Evolutionary conservation across 2,329 filamentous ascomycete genomes (phyloP).

Genomic region (Trichoderma asperellum): DNA sequence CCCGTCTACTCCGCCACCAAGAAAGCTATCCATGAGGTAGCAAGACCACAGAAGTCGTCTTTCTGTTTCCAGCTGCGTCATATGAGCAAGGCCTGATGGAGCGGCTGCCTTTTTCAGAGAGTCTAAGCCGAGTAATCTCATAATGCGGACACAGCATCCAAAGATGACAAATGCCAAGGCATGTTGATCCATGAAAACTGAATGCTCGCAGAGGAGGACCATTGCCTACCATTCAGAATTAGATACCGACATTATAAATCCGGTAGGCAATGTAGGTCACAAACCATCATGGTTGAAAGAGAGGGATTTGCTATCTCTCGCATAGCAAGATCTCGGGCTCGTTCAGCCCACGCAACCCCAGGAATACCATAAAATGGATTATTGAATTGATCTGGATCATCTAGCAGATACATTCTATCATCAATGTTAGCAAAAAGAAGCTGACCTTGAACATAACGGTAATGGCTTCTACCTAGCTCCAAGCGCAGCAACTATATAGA

Average conservation of each 20-base stretch:
- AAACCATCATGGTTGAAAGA: slow-evolving; percentile 18
- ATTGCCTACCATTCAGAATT: slow-evolving; percentile 8
- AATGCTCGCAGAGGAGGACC: slow-evolving; percentile 22
- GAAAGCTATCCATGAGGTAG: slow-evolving; percentile 19
- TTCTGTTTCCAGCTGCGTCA: slow-evolving; percentile 6
- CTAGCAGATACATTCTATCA: slow-evolving; percentile 1
- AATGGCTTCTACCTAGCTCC: not conserved
- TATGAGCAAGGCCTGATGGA: not conserved
- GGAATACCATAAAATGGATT: slow-evolving; percentile 9
- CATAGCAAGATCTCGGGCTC: slow-evolving; percentile 10
- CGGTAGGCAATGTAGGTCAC: not conserved
- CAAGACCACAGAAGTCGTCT: slow-evolving; percentile 16
- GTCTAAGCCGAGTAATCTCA: slow-evolving; percentile 14
- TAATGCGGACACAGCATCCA: slow-evolving; percentile 10
- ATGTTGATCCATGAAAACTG: slow-evolving; percentile 15
- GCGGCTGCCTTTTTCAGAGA: not conserved
- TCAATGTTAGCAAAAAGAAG: not conserved
- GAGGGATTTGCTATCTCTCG: slow-evolving; percentile 18
- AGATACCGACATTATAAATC: not conserved
- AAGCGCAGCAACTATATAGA: slow-evolving; percentile 19
- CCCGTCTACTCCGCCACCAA: slow-evolving; percentile 17
- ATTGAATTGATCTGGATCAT: not conserved
- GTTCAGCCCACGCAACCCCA: slow-evolving; percentile 10
- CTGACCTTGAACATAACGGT: not conserved
- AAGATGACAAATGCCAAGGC: slow-evolving; percentile 18